Base-by-base conservation (phyloP, 1,139 yeast genomes). In the Saccharomyces uvarum region DNA sequence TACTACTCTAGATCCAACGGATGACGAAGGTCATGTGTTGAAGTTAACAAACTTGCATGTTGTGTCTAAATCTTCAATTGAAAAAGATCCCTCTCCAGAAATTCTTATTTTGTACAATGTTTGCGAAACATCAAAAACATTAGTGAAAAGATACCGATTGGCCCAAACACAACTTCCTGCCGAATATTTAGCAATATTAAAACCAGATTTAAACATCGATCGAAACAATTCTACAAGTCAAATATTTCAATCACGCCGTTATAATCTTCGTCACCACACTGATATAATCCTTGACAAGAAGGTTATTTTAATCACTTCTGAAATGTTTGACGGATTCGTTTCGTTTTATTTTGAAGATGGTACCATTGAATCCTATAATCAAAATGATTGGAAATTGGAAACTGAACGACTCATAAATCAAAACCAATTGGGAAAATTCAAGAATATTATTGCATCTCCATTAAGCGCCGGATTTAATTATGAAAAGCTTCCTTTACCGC, bases 321-420 rank as follows among this genome's bases (percentile, higher is more conserved):
- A 66, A 51, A 55, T 61, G 54, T 55, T 66, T 6, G 67, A 68
- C 57, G 61, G 63, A 48, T 59, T 67, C 48, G 57, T 63, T 6
- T 57, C 66, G 4, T 63, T 69, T 51, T 65, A 65, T 51, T 58
- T 64, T 47, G 59, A 59, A 28, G 63, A 64, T 57, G 71, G 71
- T 2, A 55, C 61, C 6, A 58, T 64, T 16, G 56, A 59, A 14
- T 56, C 67, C 9, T 67, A 59, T 49, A 66, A 63, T 54, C 62
- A 64, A 51, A 62, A 58, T 32, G 69, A 65, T 48, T 69, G 73
- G 73, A 63, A 57, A 42, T 47, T 60, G 32, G 72, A 70, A 56
- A 61, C 57, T 6, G 64, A 62, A 41, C 54, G 67, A 49, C 50
- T 64, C 27, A 53, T 54, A 8, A 56, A 59, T 33, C 66, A 63